These are phyloP conservation scores for Hypoxylon sp. DNA, from an alignment of 2,329 filamentous ascomycete genomes.

Conservation along the genomic window DNA sequence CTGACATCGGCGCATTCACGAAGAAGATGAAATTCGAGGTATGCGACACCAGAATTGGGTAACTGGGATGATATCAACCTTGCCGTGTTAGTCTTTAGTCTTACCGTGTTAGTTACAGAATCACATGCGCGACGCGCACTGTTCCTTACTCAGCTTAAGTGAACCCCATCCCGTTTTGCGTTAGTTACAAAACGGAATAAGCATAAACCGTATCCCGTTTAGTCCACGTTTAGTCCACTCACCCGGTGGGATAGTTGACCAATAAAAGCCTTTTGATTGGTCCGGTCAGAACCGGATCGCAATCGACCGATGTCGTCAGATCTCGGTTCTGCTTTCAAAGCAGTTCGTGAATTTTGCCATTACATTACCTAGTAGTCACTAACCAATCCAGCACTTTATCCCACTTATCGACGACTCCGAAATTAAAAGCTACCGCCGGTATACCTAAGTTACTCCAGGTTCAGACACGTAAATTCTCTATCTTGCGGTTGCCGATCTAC, in stretches of 20 bases:
- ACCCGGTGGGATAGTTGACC: slow-evolving; percentile 49
- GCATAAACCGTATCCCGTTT: slow-evolving; percentile 7
- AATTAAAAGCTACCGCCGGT: background rate
- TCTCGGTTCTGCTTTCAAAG: slow-evolving; percentile 38
- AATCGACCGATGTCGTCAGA: slow-evolving; percentile 53
- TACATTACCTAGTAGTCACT: background rate
- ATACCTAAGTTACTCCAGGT: background rate
- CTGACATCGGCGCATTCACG: no score
- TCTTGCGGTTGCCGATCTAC: background rate
- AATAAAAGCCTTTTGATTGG: slow-evolving; percentile 57
- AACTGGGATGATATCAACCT: no score
- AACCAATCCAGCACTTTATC: background rate
- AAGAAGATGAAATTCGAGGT: no score
- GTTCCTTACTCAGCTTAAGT: no score
- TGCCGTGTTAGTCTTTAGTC: no score
- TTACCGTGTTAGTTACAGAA: no score
- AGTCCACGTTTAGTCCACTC: slow-evolving; percentile 6
- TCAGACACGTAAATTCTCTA: background rate
- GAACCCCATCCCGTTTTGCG: no score
- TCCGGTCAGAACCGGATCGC: slow-evolving; percentile 53
- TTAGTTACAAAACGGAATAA: background rate
- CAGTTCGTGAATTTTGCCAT: slow-evolving; percentile 22
- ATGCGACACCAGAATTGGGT: no score
- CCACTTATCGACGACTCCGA: background rate
- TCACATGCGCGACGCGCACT: no score